A percentile compares a stretch with the other conserved stretches of the same genome.
Evolutionary conservation across 2,329 filamentous ascomycete species (phyloP).

Genomic region (Diaporthe sp.): DNA sequence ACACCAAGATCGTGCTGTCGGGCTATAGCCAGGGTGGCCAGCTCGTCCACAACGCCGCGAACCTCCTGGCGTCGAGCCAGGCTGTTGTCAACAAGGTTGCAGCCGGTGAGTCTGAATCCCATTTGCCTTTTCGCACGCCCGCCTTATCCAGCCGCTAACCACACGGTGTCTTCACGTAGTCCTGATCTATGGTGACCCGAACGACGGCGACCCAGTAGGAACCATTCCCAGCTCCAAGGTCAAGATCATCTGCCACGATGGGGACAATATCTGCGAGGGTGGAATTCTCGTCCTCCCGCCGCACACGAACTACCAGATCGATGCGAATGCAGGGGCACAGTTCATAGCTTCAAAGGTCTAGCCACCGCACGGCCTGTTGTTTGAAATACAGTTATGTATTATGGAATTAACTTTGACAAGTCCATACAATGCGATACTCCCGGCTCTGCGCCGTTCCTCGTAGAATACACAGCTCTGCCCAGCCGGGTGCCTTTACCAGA

Average conservation of each 20-base stretch:
- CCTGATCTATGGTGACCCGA: conserved; percentile 48
- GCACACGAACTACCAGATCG: conserved; percentile 39
- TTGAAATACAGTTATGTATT: background rate
- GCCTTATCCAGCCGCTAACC: background rate
- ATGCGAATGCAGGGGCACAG: conserved; percentile 34
- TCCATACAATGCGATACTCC: background rate
- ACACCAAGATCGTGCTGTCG: conserved; percentile 57
- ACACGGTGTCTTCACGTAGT: conserved; percentile 14
- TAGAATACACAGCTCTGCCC: background rate
- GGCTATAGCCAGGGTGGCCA: conserved; percentile 54
- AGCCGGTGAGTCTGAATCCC: conserved; percentile 33
- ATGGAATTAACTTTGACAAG: background rate
- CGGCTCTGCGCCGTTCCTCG: background rate
- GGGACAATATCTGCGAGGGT: conserved; percentile 42
- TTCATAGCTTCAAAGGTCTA: conserved; percentile 37
- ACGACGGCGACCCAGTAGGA: conserved; percentile 40
- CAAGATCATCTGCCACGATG: conserved; percentile 41
- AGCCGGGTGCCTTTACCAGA: too few species aligned
- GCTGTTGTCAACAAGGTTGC: conserved; percentile 42
- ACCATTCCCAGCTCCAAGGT: conserved; percentile 37
- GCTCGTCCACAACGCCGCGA: conserved; percentile 49
- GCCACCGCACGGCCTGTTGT: background rate
- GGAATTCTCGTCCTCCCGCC: conserved; percentile 21
- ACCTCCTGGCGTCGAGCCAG: conserved; percentile 41
- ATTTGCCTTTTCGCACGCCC: background rate